A percentile compares a stretch with the other conserved stretches of the same genome.
Evolutionary conservation across 139 green algal species (phyloP).

Genomic region (Haematococcus lacustris): DNA sequence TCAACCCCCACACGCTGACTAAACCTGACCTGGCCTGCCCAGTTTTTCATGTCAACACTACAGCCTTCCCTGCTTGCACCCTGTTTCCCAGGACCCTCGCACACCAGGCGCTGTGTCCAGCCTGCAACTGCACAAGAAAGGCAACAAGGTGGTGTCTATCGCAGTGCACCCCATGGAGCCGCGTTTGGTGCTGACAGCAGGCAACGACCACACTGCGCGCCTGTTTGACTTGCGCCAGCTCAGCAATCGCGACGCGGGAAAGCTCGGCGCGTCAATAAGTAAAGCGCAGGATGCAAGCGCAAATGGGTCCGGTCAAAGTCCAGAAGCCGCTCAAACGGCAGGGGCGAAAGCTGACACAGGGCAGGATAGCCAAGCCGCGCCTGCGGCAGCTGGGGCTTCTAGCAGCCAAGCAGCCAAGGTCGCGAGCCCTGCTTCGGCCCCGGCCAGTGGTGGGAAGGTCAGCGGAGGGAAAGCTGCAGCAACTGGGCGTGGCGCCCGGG

Average conservation of each 20-base stretch:
- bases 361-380: too few relatives aligned
- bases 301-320: too few relatives aligned
- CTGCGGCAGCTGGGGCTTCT: not conserved
- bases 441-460: not conserved
- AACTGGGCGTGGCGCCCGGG: not conserved
- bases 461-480: constrained; percentile 8
- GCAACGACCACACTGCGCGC: constrained; percentile 71
- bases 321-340: too few relatives aligned
- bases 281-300: too few relatives aligned
- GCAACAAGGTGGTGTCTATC: constrained; percentile 40
- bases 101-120: not conserved
- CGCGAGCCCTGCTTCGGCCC: not conserved
- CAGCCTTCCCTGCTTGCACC: not conserved
- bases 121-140: constrained; percentile 21
- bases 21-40: not conserved
- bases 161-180: constrained; percentile 56
- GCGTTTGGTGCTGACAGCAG: constrained; percentile 53
- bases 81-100: constrained; percentile 25
- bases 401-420: not conserved
- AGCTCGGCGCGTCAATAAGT: too few relatives aligned
- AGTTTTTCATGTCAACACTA: too few relatives aligned
- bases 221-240: constrained; percentile 65
- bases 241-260: constrained; percentile 8
- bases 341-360: too few relatives aligned
- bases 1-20: not conserved